These are phyloP conservation scores for Abortiporus biennis DNA, from an alignment of 1,284 basidiomycete species.

Conservation along the genomic window DNA sequence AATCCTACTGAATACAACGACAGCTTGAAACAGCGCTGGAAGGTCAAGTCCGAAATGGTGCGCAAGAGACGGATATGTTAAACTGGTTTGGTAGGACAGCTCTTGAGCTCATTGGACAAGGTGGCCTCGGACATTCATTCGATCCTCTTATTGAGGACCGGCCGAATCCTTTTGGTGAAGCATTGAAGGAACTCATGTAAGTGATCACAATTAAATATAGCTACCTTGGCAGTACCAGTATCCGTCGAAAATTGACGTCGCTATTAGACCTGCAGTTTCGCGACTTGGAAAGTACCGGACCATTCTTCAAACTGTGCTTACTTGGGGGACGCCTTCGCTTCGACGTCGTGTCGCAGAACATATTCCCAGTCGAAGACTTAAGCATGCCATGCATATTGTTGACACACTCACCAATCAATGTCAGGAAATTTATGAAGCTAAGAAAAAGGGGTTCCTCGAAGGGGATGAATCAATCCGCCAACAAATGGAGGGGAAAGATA, in stretches of 20 bases:
- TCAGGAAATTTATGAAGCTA: conserved; percentile 14
- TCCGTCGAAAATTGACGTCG: no score
- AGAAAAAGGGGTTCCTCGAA: conserved; percentile 16
- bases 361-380: neutral
- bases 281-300: conserved; percentile 23
- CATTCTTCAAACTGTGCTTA: conserved; percentile 23
- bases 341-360: neutral
- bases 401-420: conserved; percentile 16
- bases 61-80: conserved; percentile 13
- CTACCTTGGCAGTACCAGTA: neutral
- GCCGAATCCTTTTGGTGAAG: conserved; percentile 1
- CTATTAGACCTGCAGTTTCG: no score
- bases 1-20: neutral
- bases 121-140: conserved; percentile 16
- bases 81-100: conserved; percentile 16
- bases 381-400: conserved; percentile 9
- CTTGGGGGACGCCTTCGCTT: conserved; percentile 11
- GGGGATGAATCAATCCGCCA: conserved; percentile 18
- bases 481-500: conserved; percentile 23
- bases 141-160: conserved; percentile 9
- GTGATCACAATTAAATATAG: no score
- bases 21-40: conserved; percentile 13
- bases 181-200: neutral
- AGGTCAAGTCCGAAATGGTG: conserved; percentile 9
- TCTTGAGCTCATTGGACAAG: conserved; percentile 15